Conservation (phyloP, 306 rosid species). For the Glycine soja region DNA sequence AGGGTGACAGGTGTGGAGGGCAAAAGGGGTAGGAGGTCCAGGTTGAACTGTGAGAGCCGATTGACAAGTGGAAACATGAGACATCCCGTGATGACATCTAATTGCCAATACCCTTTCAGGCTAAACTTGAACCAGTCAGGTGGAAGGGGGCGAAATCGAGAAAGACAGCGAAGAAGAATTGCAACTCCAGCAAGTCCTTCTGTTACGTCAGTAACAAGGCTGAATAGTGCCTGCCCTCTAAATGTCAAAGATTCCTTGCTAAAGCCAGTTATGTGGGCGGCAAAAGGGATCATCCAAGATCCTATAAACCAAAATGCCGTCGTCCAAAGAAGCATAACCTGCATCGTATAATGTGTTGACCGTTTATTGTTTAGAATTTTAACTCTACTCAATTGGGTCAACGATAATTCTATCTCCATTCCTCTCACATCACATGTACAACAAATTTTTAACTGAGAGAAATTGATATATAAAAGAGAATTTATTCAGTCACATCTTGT, state of each 20-base stretch:
- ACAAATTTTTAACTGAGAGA: conserved; percentile 3
- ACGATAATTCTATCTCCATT: too few relatives aligned
- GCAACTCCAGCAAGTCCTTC: conserved; percentile 89
- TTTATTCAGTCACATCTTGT: conserved; percentile 7
- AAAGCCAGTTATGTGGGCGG: conserved; percentile 78
- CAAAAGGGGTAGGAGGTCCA: conserved; percentile 73
- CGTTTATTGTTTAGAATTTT: conserved; percentile 18
- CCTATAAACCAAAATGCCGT: conserved; percentile 94
- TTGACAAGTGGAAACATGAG: conserved; percentile 90
- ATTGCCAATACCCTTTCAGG: conserved; percentile 81
- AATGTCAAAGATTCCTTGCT: conserved; percentile 79
- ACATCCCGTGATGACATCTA: conserved; percentile 87
- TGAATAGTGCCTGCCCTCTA: conserved; percentile 88
- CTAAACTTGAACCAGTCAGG: conserved; percentile 94
- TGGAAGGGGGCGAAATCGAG: conserved; percentile 89
- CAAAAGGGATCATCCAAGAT: conserved; percentile 89
- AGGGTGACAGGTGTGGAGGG: conserved; percentile 83
- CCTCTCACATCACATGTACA: background rate
- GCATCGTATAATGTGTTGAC: conserved; percentile 44
- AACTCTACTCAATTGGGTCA: conserved; percentile 4
- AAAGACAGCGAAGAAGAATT: conserved; percentile 80
- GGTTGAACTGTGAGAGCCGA: conserved; percentile 87
- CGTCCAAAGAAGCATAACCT: conserved; percentile 99
- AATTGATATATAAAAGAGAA: background rate
- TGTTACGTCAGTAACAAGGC: conserved; percentile 87